Percentiles rank a stretch among this genome's conserved stretches.
phyloP scores from a whole-genome alignment of 768 basidiomycete genomes.

The Boletus vinaceobasis region DNA sequence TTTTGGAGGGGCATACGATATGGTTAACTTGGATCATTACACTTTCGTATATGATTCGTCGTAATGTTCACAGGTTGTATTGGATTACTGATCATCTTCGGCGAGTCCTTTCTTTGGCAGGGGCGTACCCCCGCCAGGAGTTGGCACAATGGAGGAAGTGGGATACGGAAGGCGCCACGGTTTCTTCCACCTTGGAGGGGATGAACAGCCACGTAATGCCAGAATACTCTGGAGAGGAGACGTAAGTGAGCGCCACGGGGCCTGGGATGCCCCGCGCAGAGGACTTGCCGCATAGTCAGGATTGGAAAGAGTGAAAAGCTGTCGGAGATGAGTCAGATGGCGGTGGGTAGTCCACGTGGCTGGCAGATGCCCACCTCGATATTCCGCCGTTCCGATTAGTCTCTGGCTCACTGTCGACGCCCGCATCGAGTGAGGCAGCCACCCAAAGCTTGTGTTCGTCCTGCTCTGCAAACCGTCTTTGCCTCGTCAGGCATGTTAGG shows the following conservation, averaged over 20 bases:
- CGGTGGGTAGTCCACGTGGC: too few species aligned
- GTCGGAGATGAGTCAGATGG: conserved; percentile 1
- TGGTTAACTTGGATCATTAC: too few species aligned
- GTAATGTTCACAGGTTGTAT: too few species aligned
- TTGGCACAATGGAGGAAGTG: conserved; percentile 83
- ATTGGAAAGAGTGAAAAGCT: conserved; percentile 79
- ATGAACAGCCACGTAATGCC: conserved; percentile 86
- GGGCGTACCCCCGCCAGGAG: too few species aligned
- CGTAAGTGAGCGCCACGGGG: conserved; percentile 85
- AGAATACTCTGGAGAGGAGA: conserved; percentile 86
- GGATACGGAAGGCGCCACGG: conserved; percentile 76
- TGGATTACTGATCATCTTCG: too few species aligned
- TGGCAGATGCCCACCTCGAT: conserved; percentile 67
- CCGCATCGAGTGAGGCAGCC: conserved; percentile 41
- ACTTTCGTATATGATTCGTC: too few species aligned
- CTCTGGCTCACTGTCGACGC: conserved; percentile 49
- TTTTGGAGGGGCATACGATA: too few species aligned
- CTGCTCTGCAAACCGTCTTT: conserved; percentile 41
- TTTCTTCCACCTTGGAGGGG: conserved; percentile 91
- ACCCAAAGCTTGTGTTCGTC: conserved; percentile 32
- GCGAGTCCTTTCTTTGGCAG: too few species aligned
- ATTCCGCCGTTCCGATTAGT: conserved; percentile 59
- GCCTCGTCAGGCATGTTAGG: conserved; percentile 52
- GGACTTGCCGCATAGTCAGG: conserved; percentile 83
- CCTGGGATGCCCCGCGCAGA: conserved; percentile 85